Percentiles rank a stretch among this genome's conserved stretches.
Conservation (phyloP, 2,329 filamentous ascomycete species). For the Penicillium sp. region DNA sequence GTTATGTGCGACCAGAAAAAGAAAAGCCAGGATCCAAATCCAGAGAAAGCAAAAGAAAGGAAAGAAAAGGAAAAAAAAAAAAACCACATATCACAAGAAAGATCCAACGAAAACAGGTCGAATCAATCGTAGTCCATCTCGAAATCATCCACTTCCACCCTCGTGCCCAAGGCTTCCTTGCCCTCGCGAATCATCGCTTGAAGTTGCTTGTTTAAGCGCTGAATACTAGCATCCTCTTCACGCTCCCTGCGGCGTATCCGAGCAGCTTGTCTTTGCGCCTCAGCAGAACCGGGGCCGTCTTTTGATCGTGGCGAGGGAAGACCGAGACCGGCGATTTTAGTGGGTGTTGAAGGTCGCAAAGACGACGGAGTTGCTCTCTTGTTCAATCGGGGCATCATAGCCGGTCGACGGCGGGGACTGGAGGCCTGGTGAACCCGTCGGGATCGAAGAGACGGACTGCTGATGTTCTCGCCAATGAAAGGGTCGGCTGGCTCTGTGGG, state of each 20-base stretch:
- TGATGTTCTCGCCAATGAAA: constrained; percentile 7
- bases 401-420: constrained; percentile 23
- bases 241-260: constrained; percentile 66
- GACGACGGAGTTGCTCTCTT: constrained; percentile 22
- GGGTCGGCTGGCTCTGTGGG: constrained; percentile 22
- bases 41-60: background rate
- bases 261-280: constrained; percentile 70
- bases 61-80: background rate
- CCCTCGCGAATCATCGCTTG: constrained; percentile 86
- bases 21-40: too few species aligned
- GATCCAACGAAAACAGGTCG: background rate
- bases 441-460: constrained; percentile 16
- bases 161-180: constrained; percentile 75
- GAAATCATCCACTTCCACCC: constrained; percentile 56
- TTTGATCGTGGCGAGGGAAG: constrained; percentile 28
- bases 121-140: constrained; percentile 35
- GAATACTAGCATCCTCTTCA: constrained; percentile 72
- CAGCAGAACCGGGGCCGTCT: constrained; percentile 40
- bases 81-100: background rate
- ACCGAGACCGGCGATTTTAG: constrained; percentile 11
- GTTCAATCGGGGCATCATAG: constrained; percentile 22
- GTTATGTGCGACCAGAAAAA: constrained; percentile 12
- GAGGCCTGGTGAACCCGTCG: constrained; percentile 21
- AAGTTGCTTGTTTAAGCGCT: constrained; percentile 70
- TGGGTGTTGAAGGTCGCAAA: constrained; percentile 22